Percentiles rank a stretch among this genome's conserved stretches.
These are phyloP conservation scores for Omphalotus olearius DNA, from an alignment of 1,284 basidiomycete genomes.

Conservation along the genomic window DNA sequence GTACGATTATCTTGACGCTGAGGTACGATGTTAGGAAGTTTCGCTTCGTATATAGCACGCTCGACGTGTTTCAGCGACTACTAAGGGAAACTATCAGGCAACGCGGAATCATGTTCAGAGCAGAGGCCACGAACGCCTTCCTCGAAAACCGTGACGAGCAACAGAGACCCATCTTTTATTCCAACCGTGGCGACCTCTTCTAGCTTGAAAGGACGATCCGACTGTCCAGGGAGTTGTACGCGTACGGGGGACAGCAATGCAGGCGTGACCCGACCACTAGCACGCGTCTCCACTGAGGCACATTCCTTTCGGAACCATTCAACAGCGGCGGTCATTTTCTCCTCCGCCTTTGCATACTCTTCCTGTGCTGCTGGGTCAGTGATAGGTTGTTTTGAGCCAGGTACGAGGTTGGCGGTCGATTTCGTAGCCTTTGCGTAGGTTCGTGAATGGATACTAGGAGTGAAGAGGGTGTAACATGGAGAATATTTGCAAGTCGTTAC, in stretches of 20 bases:
- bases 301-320: constrained; percentile 73
- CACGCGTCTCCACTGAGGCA: constrained; percentile 62
- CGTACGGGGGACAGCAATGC: constrained; percentile 64
- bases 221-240: constrained; percentile 42
- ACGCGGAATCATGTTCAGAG: constrained; percentile 13
- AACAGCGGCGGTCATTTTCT: constrained; percentile 57
- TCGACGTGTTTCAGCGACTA: constrained; percentile 75
- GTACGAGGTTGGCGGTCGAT: constrained; percentile 49
- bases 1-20: constrained; percentile 66
- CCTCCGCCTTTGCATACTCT: constrained; percentile 56
- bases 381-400: constrained; percentile 54
- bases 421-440: constrained; percentile 31
- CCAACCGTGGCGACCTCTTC: constrained; percentile 76
- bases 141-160: constrained; percentile 72
- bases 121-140: constrained; percentile 50
- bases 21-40: constrained; percentile 65
- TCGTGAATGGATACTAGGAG: constrained; percentile 11
- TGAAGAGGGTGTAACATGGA: too few relatives aligned
- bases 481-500: too few relatives aligned
- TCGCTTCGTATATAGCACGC: constrained; percentile 64
- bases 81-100: constrained; percentile 21
- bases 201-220: constrained; percentile 37
- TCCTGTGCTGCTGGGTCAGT: constrained; percentile 42
- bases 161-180: constrained; percentile 65
- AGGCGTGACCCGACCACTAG: constrained; percentile 70